These are phyloP conservation scores for Ceratobasidium sp. DNA, from an alignment of 1,284 basidiomycete species.

Conservation along the genomic window DNA sequence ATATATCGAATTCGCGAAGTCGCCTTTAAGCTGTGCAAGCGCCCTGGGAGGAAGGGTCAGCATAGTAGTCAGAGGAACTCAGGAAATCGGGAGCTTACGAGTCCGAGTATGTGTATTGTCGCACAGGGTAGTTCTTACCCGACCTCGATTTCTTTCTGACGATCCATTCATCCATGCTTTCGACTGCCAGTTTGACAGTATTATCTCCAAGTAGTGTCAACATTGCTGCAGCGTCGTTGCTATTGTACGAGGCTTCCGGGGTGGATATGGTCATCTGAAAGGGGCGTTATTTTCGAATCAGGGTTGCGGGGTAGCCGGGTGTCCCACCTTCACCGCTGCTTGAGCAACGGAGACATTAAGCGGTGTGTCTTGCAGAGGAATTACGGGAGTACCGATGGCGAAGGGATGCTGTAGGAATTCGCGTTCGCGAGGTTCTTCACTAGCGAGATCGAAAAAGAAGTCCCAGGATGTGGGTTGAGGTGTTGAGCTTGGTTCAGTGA, in stretches of 20 bases:
- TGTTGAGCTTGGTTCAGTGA: conserved; percentile 56
- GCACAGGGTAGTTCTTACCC: conserved; percentile 28
- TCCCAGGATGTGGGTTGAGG: conserved; percentile 63
- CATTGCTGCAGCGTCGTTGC: conserved; percentile 65
- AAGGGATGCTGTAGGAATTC: conserved; percentile 69
- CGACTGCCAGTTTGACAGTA: conserved; percentile 64
- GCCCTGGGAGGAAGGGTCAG: conserved; percentile 43
- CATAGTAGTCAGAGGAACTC: neutral
- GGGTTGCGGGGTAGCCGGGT: neutral
- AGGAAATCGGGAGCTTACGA: conserved; percentile 43
- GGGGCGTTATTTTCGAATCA: neutral
- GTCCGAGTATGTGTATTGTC: conserved; percentile 47
- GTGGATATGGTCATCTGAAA: conserved; percentile 79
- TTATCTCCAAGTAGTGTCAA: conserved; percentile 67
- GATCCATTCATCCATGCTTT: conserved; percentile 51
- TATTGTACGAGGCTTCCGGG: conserved; percentile 71
- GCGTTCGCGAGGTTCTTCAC: conserved; percentile 81
- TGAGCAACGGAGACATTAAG: conserved; percentile 64
- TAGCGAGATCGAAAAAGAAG: conserved; percentile 74
- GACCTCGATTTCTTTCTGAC: conserved; percentile 46
- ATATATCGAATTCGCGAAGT: conserved; percentile 71
- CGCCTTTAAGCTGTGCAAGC: conserved; percentile 68
- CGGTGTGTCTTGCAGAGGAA: conserved; percentile 48
- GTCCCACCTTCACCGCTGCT: conserved; percentile 72
- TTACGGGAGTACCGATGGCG: conserved; percentile 59